Percentiles rank a stretch among this genome's conserved stretches.
Conservation (phyloP, 345 rosid species). For the Salix caprea region DNA sequence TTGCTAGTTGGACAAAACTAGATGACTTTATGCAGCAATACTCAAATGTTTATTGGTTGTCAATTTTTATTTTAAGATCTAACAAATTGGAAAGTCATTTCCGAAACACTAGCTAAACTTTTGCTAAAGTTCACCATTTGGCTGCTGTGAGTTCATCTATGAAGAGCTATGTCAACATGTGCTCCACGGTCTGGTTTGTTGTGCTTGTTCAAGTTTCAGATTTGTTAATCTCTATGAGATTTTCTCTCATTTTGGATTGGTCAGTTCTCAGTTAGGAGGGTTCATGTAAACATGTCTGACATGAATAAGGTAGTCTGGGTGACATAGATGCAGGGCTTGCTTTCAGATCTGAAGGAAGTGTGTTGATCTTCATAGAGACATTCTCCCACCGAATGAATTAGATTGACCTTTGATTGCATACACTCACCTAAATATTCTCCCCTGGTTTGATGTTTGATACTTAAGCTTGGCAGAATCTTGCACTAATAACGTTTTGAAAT, state of each 20-base stretch:
- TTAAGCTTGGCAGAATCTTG: neutral
- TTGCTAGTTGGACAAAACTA: neutral
- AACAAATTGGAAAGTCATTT: neutral
- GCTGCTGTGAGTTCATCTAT: neutral
- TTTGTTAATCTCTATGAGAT: neutral
- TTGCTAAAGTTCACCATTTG: neutral
- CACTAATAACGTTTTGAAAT: neutral
- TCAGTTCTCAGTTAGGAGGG: neutral
- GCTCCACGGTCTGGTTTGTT: neutral
- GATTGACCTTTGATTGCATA: neutral
- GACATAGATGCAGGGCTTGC: neutral
- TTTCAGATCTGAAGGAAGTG: neutral
- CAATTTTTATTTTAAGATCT: neutral
- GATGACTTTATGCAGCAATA: neutral
- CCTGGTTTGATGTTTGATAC: slow-evolving; percentile 4
- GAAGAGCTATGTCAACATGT: neutral
- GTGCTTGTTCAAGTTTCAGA: neutral
- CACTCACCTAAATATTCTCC: neutral
- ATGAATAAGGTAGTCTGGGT: neutral
- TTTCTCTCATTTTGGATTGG: neutral
- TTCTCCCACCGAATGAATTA: neutral
- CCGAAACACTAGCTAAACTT: neutral
- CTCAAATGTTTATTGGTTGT: neutral
- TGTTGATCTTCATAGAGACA: neutral
- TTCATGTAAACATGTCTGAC: neutral